Evolutionary conservation across 805 yeast species (phyloP), one percentile per base, ranked within the genome.

Genomic region (Kockiozyma suomiensis): DNA sequence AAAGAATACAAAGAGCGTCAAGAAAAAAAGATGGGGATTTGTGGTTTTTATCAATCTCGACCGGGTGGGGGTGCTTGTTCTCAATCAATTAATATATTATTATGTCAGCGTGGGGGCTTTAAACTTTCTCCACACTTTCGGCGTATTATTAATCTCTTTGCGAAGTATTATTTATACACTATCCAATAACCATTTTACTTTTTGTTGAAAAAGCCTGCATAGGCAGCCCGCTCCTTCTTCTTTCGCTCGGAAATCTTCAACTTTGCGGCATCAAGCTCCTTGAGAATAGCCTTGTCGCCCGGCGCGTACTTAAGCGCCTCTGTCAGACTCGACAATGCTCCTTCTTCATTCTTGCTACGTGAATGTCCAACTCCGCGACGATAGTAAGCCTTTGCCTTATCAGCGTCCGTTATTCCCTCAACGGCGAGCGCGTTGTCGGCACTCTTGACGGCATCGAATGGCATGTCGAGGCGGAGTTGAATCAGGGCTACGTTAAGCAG

Each of bases 341-440:
- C 81, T 28, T 85, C 90, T 59, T 86, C 87, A 70, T 89, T 85
- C 68, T 85, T 85, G 19, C 81, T 76, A 15, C 81, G 74, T 60
- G 83, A 72, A 69, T 86, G 81, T 0, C 91, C 97, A 69, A 82
- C 77, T 46, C 96, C 97, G 75, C 91, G 85, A 72, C 97, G 85
- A 77, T 87, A 92, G 45, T 82, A 76, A 0, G 97, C 97, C 76
- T 92, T 92, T 10, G 96, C 89, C 71, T 82, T 82, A 25, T 90
- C 84, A 64, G 84, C 82, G 50, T 84, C 89, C 58, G 85, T 90
- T 4, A 85, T 76, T 1, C 68, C 74, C 45, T 85, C 87, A 28
- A 81, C 81, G 46, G 81, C 87, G 43, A 88, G 77, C 1, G 89
- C 96, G 45, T 82, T 82, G 1, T 85, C 77, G 3, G 96, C 80